Base-by-base conservation (phyloP, 805 yeast genomes). In the Yarrowia yakushimensis region DNA sequence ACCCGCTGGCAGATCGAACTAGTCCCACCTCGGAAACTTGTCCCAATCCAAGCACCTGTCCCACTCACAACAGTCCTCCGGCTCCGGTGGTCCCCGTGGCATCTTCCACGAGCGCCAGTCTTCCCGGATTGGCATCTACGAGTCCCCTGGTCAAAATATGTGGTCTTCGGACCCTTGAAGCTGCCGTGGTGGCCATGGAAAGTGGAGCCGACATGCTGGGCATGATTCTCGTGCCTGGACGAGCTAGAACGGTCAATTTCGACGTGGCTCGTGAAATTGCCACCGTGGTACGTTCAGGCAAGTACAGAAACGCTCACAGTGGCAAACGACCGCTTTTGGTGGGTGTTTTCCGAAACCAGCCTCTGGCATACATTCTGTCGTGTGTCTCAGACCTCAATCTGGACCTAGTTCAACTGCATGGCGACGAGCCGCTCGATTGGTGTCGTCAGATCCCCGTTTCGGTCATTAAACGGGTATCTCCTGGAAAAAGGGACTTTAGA, bases 331-430 rank as follows among this genome's bases (percentile, higher is more conserved):
- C 94, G 0, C 82, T 78, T 67, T 72, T 88, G 1, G 97, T 91
- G 2, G 99, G 98, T 0, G 99, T 93, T 3, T 90, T 93, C 76
- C 78, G 92, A 64, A 90, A 94, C 71, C 97, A 92, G 72, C 69
- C 86, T 0, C 69, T 87, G 3, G 85, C 81, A 1, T 87, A 86
- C 13, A 87, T 93, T 0, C 71, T 78, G 41, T 63, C 67, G 10
- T 68, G 80, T 1, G 72, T 72, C 33, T 66, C 70, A 1, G 79
- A 78, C 8, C 72, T 85, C 15, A 75, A 76, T 0, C 70, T 91
- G 3, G 98, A 94, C 72, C 76, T 90, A 25, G 87, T 94, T 0
- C 99, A 94, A 71, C 74, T 94, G 12, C 99, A 94, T 72, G 99
- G 98, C 10, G 79, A 83, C 27, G 87, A 86, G 66, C 81, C 84